Evolutionary conservation across 495 filamentous ascomycete genomes (phyloP).

Genomic region (Cudoniella acicularis): DNA sequence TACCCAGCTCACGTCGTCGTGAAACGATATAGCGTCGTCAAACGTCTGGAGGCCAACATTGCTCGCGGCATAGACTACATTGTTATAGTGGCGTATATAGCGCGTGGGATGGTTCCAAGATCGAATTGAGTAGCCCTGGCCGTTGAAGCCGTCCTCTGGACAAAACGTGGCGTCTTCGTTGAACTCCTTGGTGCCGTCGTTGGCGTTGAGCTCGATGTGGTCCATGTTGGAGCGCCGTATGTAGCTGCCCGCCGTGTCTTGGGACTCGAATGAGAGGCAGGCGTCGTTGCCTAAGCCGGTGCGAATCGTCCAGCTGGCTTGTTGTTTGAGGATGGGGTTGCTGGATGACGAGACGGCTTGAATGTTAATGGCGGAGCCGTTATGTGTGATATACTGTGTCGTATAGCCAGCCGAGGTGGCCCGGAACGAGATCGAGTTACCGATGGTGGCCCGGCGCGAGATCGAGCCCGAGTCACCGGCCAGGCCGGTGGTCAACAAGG

Average conservation of each 20-base stretch:
- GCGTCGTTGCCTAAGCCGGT: constrained; percentile 48
- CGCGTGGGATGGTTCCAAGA: constrained; percentile 55
- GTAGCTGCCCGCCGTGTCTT: constrained; percentile 50
- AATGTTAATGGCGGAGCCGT: constrained; percentile 41
- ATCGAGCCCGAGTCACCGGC: no score
- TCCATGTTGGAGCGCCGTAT: constrained; percentile 48
- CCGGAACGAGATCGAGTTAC: constrained; percentile 45
- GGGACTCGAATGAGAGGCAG: constrained; percentile 55
- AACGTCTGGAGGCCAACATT: constrained; percentile 50
- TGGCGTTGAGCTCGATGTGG: constrained; percentile 41
- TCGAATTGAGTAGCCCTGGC: constrained; percentile 43
- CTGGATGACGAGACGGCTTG: constrained; percentile 51
- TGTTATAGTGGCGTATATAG: constrained; percentile 48
- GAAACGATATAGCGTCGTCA: constrained; percentile 43
- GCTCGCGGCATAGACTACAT: constrained; percentile 43
- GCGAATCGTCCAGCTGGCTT: constrained; percentile 52
- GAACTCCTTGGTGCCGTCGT: constrained; percentile 50
- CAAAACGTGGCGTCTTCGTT: constrained; percentile 55
- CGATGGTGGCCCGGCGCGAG: constrained; percentile 45
- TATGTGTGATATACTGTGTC: constrained; percentile 48
- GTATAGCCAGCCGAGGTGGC: constrained; percentile 48
- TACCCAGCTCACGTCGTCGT: constrained; percentile 48
- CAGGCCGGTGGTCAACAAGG: constrained; percentile 45
- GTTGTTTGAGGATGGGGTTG: constrained; percentile 39
- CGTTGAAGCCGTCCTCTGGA: constrained; percentile 41